phyloP scores from a whole-genome alignment of 768 basidiomycete genomes.

The Termitomyces sp. region DNA sequence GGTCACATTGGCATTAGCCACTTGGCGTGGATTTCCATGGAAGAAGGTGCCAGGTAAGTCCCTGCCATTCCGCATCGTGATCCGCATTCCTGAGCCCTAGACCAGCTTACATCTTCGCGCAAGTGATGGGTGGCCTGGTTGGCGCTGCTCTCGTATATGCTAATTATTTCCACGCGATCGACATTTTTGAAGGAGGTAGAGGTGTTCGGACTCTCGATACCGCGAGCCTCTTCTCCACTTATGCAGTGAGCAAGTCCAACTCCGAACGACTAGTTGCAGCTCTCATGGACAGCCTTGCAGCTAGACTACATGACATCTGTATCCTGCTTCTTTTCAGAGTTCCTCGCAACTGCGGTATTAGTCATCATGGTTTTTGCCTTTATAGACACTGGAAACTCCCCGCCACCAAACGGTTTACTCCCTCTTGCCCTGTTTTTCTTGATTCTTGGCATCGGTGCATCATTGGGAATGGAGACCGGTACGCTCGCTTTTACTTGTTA shows the following conservation, averaged over 20 bases:
- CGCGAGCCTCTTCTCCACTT: conserved; percentile 57
- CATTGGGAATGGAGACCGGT: conserved; percentile 65
- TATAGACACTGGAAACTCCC: conserved; percentile 49
- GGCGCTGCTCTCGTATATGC: conserved; percentile 61
- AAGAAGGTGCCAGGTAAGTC: conserved; percentile 57
- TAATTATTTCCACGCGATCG: conserved; percentile 67
- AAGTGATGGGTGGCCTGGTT: conserved; percentile 57
- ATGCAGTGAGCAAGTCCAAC: conserved; percentile 40
- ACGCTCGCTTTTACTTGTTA: background rate
- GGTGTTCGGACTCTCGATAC: conserved; percentile 52
- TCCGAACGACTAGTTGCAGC: background rate
- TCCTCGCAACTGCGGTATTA: conserved; percentile 57
- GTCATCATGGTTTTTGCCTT: conserved; percentile 52
- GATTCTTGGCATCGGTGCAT: conserved; percentile 53
- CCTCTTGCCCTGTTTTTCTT: conserved; percentile 56
- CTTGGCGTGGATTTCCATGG: conserved; percentile 69
- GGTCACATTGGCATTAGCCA: conserved; percentile 60
- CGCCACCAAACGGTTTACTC: conserved; percentile 47
- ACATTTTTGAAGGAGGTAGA: conserved; percentile 55
- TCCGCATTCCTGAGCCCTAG: background rate
- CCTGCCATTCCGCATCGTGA: background rate
- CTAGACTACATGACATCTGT: conserved; percentile 31
- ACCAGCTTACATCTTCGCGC: conserved; percentile 52
- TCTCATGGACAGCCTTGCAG: conserved; percentile 1
- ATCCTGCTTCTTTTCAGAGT: conserved; percentile 47